Percentiles rank a stretch among this genome's conserved stretches.
These are phyloP conservation scores for Aspergillus neoniger DNA, from an alignment of 2,329 filamentous ascomycete genomes.

Conservation along the genomic window DNA sequence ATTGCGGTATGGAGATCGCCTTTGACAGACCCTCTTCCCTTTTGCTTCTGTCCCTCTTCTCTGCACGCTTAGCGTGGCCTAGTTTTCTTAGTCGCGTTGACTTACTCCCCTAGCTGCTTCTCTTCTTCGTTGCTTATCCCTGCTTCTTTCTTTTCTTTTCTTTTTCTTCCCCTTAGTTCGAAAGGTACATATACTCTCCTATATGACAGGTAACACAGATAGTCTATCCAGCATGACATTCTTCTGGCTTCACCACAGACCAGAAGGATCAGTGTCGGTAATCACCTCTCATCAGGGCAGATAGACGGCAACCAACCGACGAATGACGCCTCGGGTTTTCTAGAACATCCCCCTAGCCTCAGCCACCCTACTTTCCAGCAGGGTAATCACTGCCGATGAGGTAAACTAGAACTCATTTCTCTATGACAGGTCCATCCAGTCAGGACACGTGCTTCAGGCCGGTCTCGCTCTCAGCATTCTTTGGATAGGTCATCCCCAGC, in stretches of 20 bases:
- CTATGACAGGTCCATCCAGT: not conserved
- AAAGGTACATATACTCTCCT: not conserved
- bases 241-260: not conserved
- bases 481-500: not conserved
- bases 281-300: too few species aligned
- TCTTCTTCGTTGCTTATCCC: too few species aligned
- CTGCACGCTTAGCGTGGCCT: conserved; percentile 4
- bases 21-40: not conserved
- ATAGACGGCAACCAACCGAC: not conserved
- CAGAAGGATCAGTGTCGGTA: not conserved
- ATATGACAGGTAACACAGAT: not conserved
- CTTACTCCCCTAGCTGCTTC: not conserved
- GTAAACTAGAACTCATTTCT: not conserved
- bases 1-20: conserved; percentile 10
- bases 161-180: not conserved
- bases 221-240: not conserved
- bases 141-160: not conserved
- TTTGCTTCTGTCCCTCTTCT: not conserved
- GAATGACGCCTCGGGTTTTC: not conserved
- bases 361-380: not conserved
- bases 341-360: not conserved
- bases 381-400: not conserved
- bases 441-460: not conserved
- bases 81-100: not conserved
- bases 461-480: not conserved